Conservation (phyloP, 2,329 filamentous ascomycete genomes). For the Arthrinium phaeospermum region DNA sequence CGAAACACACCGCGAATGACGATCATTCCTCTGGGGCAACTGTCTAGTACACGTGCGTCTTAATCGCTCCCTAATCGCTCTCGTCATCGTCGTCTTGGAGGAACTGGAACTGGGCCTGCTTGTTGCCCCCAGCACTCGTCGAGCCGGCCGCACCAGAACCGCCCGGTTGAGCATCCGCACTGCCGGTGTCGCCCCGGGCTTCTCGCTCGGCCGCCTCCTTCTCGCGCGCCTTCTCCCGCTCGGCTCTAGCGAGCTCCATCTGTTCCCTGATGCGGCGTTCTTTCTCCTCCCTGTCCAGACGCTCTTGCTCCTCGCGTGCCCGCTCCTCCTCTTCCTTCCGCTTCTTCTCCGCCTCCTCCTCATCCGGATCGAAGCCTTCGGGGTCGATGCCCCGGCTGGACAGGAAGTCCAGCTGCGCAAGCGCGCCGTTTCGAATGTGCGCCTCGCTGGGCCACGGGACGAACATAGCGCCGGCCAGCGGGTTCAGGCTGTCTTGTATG, state of each 20-base stretch:
- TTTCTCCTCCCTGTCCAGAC: conserved; percentile 51
- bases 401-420: conserved; percentile 69
- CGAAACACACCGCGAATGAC: not conserved
- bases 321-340: conserved; percentile 56
- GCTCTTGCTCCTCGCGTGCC: conserved; percentile 53
- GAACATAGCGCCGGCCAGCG: conserved; percentile 64
- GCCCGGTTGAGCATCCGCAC: conserved; percentile 28
- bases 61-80: conserved; percentile 32
- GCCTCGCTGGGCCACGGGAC: conserved; percentile 78
- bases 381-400: conserved; percentile 67
- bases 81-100: conserved; percentile 60
- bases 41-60: too few species aligned
- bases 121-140: conserved; percentile 43
- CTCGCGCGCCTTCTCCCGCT: conserved; percentile 33
- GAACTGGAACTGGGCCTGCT: conserved; percentile 63
- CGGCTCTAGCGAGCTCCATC: conserved; percentile 48
- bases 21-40: too few species aligned
- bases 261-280: conserved; percentile 52
- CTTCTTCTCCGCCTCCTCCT: conserved; percentile 56
- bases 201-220: conserved; percentile 21
- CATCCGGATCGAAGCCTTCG: conserved; percentile 62
- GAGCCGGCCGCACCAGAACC: conserved; percentile 29
- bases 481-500: conserved; percentile 59
- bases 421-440: conserved; percentile 70
- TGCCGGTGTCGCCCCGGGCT: conserved; percentile 30